These are phyloP conservation scores for Bryoglossum gracile DNA, from an alignment of 495 filamentous ascomycete genomes.

Conservation along the genomic window DNA sequence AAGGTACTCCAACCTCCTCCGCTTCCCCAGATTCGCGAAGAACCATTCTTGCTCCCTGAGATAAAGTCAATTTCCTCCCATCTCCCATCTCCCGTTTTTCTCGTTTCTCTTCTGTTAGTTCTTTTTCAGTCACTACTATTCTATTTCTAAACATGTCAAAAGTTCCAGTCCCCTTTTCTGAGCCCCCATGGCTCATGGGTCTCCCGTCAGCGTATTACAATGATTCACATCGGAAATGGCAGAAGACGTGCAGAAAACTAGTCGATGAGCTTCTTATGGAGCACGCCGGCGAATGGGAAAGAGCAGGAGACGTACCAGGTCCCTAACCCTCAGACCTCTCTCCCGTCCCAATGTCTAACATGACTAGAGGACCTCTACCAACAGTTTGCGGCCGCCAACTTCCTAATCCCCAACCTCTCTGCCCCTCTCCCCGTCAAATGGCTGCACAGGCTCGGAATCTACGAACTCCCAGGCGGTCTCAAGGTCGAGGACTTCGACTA, in stretches of 20 bases:
- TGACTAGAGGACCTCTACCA: conserved; percentile 50
- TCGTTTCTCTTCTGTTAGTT: too few relatives aligned
- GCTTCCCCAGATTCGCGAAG: too few relatives aligned
- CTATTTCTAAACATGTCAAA: conserved; percentile 12
- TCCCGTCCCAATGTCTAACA: conserved; percentile 51
- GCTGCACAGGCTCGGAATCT: conserved; percentile 57
- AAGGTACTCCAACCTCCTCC: too few relatives aligned
- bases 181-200: conserved; percentile 62
- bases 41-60: too few relatives aligned
- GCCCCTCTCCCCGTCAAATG: conserved; percentile 60
- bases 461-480: conserved; percentile 55
- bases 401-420: conserved; percentile 58
- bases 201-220: conserved; percentile 66
- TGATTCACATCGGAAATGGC: conserved; percentile 52
- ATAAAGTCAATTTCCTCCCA: too few relatives aligned
- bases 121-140: too few relatives aligned
- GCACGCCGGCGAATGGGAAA: conserved; percentile 61
- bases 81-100: too few relatives aligned
- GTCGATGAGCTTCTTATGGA: conserved; percentile 50
- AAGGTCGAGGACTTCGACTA: conserved; percentile 72
- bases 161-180: conserved; percentile 55
- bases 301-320: conserved; percentile 43
- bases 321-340: conserved; percentile 50
- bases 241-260: conserved; percentile 59
- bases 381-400: conserved; percentile 52